These are phyloP conservation scores for Dictyostelium firmibasis DNA, from an alignment of 78 protist genomes.

Conservation along the genomic window DNA sequence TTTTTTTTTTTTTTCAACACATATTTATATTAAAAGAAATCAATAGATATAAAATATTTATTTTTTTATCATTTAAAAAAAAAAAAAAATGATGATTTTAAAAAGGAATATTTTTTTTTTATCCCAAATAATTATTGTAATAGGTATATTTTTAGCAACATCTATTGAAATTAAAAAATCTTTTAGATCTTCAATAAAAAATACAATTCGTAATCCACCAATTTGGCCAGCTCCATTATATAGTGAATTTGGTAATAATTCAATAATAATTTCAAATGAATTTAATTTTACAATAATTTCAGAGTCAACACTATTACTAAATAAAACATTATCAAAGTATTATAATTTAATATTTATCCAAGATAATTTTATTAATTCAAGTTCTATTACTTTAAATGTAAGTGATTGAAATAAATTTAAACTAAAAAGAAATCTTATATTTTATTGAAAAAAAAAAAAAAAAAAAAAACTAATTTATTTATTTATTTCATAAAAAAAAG, in stretches of 20 bases:
- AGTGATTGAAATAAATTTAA: too few species aligned
- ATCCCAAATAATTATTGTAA: background rate
- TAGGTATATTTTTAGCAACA: background rate
- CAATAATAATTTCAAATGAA: background rate
- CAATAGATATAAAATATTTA: too few species aligned
- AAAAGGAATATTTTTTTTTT: background rate
- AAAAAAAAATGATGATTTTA: background rate
- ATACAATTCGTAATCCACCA: background rate
- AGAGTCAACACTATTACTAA: background rate
- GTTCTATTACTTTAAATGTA: background rate
- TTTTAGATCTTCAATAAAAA: background rate
- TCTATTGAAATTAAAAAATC: background rate
- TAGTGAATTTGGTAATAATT: background rate
- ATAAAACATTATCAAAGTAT: background rate
- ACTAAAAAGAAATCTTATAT: background rate
- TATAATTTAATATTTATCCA: background rate
- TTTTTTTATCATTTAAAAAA: background rate
- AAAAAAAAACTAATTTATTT: background rate
- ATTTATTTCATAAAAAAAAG: background rate
- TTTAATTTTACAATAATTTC: background rate
- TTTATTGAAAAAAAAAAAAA: background rate
- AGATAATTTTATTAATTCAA: background rate
- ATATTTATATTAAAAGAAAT: too few species aligned
- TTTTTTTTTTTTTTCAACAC: background rate
- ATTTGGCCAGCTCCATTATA: background rate